phyloP scores from a whole-genome alignment of 164 flowering plant species.

The Aristolochia contorta region DNA sequence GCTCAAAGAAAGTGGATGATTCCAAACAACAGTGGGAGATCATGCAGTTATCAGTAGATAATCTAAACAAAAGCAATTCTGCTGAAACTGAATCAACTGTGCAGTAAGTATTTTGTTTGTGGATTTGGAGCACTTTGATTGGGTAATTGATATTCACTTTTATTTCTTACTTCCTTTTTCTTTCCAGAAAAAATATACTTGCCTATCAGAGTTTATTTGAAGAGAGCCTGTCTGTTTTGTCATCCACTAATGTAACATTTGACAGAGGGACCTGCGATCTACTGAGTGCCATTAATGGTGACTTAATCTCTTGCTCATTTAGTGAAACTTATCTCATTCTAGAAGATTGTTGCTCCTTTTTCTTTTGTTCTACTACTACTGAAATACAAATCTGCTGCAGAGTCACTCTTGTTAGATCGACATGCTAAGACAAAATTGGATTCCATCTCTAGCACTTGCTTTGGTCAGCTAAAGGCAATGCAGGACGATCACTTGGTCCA shows the following conservation, averaged over 20 bases:
- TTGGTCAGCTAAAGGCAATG: constrained; percentile 33
- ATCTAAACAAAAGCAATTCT: constrained; percentile 19
- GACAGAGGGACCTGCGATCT: constrained; percentile 24
- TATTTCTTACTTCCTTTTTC: neutral
- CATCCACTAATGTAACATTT: constrained; percentile 24
- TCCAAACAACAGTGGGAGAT: constrained; percentile 45
- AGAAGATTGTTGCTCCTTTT: neutral
- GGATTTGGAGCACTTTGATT: neutral
- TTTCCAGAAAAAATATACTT: constrained; percentile 30
- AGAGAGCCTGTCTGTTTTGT: constrained; percentile 27
- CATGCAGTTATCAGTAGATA: constrained; percentile 21
- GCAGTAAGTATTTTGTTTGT: constrained; percentile 27
- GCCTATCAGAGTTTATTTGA: constrained; percentile 23
- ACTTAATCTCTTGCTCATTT: neutral
- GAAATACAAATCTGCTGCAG: constrained; percentile 25
- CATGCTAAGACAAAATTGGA: constrained; percentile 38
- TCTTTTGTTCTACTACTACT: neutral
- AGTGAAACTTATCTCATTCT: neutral
- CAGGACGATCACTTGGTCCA: constrained; percentile 33
- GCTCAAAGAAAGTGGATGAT: constrained; percentile 35
- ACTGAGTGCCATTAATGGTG: constrained; percentile 38
- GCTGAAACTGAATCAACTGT: constrained; percentile 29
- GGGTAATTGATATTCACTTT: neutral
- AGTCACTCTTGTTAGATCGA: constrained; percentile 41
- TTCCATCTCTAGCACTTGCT: constrained; percentile 26